A percentile compares a stretch with the other conserved stretches of the same genome.
phyloP scores from a whole-genome alignment of 768 basidiomycete species.

The Holtermannia corniformis region DNA sequence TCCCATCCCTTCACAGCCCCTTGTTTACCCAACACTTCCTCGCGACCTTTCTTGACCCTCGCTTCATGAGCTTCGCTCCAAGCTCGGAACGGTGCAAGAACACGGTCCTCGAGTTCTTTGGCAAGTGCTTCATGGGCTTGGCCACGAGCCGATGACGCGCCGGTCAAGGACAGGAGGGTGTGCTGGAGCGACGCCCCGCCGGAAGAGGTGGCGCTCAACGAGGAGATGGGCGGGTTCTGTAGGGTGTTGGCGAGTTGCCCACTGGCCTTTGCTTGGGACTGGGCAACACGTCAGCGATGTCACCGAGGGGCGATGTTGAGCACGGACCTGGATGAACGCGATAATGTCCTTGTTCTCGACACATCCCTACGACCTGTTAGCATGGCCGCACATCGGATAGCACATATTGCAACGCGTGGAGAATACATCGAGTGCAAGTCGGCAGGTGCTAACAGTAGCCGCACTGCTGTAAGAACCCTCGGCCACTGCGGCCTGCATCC shows the following conservation, averaged over 20 bases:
- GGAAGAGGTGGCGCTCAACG: slow-evolving; percentile 13
- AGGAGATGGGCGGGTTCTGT: slow-evolving; percentile 50
- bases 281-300: neutral
- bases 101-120: slow-evolving; percentile 62
- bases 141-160: slow-evolving; percentile 50
- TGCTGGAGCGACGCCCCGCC: slow-evolving; percentile 17
- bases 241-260: slow-evolving; percentile 51
- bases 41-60: slow-evolving; percentile 53
- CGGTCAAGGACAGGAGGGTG: slow-evolving; percentile 23
- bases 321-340: slow-evolving; percentile 66
- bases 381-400: neutral
- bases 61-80: slow-evolving; percentile 72
- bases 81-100: slow-evolving; percentile 66
- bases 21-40: slow-evolving; percentile 62
- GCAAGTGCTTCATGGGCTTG: slow-evolving; percentile 62
- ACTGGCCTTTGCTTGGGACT: slow-evolving; percentile 70
- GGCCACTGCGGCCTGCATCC: too few species aligned
- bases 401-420: neutral
- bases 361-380: slow-evolving; percentile 51
- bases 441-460: too few species aligned
- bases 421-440: neutral
- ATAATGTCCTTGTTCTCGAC: slow-evolving; percentile 75
- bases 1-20: slow-evolving; percentile 52
- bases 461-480: too few species aligned
- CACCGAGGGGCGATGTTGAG: neutral